phyloP scores from a whole-genome alignment of 495 filamentous ascomycete genomes.

The Parmelia sp. region DNA sequence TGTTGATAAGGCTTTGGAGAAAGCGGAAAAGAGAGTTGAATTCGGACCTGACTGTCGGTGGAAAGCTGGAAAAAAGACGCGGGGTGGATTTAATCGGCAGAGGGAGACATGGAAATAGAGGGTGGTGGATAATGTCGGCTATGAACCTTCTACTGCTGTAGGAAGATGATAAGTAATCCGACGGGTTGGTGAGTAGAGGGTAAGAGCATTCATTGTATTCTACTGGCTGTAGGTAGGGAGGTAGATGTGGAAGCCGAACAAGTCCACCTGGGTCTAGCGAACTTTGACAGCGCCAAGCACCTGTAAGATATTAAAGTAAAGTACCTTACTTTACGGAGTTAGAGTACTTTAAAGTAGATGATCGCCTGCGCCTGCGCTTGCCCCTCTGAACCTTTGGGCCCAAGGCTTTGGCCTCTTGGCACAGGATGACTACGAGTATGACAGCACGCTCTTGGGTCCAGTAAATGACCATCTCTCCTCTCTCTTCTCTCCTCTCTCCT shows the following conservation, averaged over 20 bases:
- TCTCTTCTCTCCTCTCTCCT: too few species aligned
- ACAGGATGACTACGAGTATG: background rate
- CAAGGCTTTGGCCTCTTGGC: conserved; percentile 3
- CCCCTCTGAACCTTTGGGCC: background rate
- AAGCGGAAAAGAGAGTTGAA: background rate
- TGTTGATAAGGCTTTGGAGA: background rate
- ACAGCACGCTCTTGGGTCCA: conserved; percentile 10
- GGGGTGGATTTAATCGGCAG: background rate
- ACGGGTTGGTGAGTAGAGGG: background rate
- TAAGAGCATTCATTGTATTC: background rate
- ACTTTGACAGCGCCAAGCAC: background rate
- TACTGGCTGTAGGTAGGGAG: background rate
- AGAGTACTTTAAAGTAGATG: too few species aligned
- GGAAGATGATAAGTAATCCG: background rate
- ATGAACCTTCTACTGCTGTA: background rate
- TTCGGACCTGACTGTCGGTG: too few species aligned
- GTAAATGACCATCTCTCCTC: too few species aligned
- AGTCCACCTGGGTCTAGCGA: too few species aligned
- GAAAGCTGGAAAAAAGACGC: background rate
- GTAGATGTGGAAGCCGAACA: background rate
- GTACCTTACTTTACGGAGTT: too few species aligned
- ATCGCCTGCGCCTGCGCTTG: conserved; percentile 8
- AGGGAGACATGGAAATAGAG: background rate
- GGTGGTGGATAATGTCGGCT: background rate
- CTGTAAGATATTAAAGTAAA: too few species aligned